Evolutionary conservation across 23 red algal genomes (phyloP), one percentile per base, ranked within the genome.

Genomic region (Agarophyton chilense): DNA sequence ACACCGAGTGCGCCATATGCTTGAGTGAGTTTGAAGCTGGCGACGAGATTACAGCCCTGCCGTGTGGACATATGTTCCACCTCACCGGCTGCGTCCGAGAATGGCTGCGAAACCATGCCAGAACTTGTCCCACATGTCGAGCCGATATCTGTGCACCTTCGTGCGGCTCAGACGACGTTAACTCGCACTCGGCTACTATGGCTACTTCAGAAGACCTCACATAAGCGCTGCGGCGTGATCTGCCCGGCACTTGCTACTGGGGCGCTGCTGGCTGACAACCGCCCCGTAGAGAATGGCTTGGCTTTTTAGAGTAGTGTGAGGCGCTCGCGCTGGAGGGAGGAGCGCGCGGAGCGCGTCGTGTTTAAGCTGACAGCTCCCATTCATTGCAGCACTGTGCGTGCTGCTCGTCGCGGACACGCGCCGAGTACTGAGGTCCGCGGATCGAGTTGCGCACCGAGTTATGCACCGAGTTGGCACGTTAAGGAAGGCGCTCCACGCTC

Each of bases 1-100:
- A 87, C 44, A 87, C 82, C 51, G 88, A 82, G 46, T 91, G 88
- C 45, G 88, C 90, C 31, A 87, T 98, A 2, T 95, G 91, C 57
- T 61, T 95, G 35, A 83, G 84, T 40, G 87, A 92, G 24, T 98
- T 98, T 87, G 89, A 84, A 19, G 17, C 86, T 0, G 96, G 84
- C 45, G 87, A 95, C 54, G 74, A 77, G 29, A 93, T 95, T 34
- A 91, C 88, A 12, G 43, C 72, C 11, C 76, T 98, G 40, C 83
- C 79, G 8, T 98, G 96, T 72, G 65, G 77, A 14, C 96, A 98
- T 68, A 42, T 98, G 12, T 98, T 91, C 68, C 96, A 98, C 45
- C 42, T 87, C 54, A 87, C 82, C 17, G 82, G 82, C n/a, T 87
- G 82, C 43, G 82, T 72, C 13, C 49, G 82, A 71, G 82, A 87